Evolutionary conservation across 2,329 filamentous ascomycete genomes (phyloP), one percentile per base, ranked within the genome.

Genomic region (Monosporascus sp.): DNA sequence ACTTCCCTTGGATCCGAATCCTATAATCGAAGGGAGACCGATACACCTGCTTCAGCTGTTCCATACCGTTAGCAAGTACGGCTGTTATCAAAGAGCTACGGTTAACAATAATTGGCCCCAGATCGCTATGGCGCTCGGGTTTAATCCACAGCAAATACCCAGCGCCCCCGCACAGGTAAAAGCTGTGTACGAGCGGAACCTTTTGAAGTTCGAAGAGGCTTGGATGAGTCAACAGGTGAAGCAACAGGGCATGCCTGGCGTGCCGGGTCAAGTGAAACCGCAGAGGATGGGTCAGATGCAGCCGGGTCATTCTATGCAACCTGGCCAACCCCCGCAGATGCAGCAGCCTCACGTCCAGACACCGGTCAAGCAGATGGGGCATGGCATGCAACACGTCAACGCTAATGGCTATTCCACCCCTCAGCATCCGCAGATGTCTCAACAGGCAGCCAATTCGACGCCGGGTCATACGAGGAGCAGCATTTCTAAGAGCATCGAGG

Each of bases 11-110:
- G 91, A 96, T 47, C 75, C 81, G 1, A 87, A 85, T 57, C 92
- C 92, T 0, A 74, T 83, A 22, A 81, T 96, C 24, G 86, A 83
- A 51, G 88, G 91, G 51, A 85, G 90, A 11, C 82, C 81, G 0
- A 77, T 97, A 38, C 87, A 87, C 62, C 73, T 97, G 14, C 82
- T 90, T 65, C 81, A 86, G 56, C 76, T 97, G 3, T 97, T 95
- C 69, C 83, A 87, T 56, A 77, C 83, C 0, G 89, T 96, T 2
- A 81, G 86, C 60, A 92, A 88, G 62, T 78, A 82, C 59, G 90
- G 89, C 24, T 91, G 91, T 5, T 94, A 87, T 52, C 88, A 87
- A 61, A 83, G 80, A 56, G 84, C 95, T 3, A 86, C 84, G 0
- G 79, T 81, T 24, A 76, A 77, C 24, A 89, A 90, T 58, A 78